Conservation (phyloP, 306 rosid species). For the Lagenaria siceraria region DNA sequence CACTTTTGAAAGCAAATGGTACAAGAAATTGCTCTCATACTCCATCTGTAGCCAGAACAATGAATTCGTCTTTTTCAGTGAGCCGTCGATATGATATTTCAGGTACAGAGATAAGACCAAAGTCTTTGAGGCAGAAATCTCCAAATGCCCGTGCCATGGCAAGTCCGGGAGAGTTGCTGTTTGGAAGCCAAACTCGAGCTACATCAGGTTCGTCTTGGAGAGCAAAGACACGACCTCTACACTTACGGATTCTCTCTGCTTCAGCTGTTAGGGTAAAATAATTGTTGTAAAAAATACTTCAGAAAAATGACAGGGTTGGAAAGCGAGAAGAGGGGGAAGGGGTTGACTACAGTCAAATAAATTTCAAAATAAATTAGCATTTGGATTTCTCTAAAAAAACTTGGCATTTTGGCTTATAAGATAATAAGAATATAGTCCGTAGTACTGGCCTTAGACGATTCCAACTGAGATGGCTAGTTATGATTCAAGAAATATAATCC, state of each 20-base stretch:
- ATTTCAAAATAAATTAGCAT: not conserved
- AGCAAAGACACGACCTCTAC: conserved; percentile 89
- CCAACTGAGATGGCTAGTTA: not conserved
- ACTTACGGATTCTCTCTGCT: conserved; percentile 84
- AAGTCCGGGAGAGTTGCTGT: conserved; percentile 89
- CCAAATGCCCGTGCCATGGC: conserved; percentile 99
- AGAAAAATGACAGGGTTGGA: not conserved
- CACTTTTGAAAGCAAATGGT: not conserved
- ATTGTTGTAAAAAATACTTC: not conserved
- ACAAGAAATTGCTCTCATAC: conserved; percentile 24
- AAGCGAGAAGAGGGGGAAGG: not conserved
- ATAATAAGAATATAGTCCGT: not conserved
- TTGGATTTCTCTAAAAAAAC: not conserved
- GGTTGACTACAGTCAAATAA: not conserved
- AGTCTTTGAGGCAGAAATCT: conserved; percentile 97
- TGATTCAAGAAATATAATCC: not conserved
- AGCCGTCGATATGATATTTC: conserved; percentile 58
- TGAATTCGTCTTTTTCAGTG: conserved; percentile 64
- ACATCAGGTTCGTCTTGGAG: conserved; percentile 98
- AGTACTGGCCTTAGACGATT: not conserved
- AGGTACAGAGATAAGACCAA: conserved; percentile 89
- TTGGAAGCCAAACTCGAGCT: conserved; percentile 89
- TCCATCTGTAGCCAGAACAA: conserved; percentile 97
- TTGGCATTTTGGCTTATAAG: too few relatives aligned
- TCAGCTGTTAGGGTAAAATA: conserved; percentile 43